These are phyloP conservation scores for Barnettozyma wickerhamii DNA, from an alignment of 805 yeast genomes.

Conservation along the genomic window DNA sequence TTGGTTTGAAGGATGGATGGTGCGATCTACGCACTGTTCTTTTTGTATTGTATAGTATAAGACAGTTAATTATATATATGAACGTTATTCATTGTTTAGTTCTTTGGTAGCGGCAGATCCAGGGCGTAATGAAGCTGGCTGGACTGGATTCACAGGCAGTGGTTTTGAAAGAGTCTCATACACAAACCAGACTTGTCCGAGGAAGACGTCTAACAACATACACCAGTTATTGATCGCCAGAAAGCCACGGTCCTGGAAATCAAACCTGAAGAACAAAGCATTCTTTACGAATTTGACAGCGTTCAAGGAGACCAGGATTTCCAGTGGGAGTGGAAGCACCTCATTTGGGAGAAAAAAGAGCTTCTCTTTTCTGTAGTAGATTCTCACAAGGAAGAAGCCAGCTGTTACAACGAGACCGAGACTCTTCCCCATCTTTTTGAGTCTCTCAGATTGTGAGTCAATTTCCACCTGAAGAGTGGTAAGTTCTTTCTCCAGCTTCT, in stretches of 20 bases:
- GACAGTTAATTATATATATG: no score
- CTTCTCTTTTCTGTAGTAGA: conserved; percentile 48
- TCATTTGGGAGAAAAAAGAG: conserved; percentile 58
- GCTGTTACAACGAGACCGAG: conserved; percentile 1
- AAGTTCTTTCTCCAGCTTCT: conserved; percentile 89
- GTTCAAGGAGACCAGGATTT: conserved; percentile 50
- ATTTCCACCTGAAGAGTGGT: conserved; percentile 97
- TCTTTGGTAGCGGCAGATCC: no score
- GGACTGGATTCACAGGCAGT: not conserved
- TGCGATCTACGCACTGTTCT: no score
- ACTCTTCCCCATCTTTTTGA: conserved; percentile 27
- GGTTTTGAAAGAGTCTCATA: conserved; percentile 2
- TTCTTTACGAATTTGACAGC: conserved; percentile 1
- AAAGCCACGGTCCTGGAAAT: conserved; percentile 5
- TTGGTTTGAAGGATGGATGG: no score
- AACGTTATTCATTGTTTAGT: no score
- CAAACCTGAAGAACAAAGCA: conserved; percentile 4
- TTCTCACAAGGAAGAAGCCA: conserved; percentile 29
- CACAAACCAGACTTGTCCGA: not conserved
- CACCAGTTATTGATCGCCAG: conserved; percentile 8
- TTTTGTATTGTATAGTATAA: not conserved
- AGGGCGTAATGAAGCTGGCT: conserved; percentile 3
- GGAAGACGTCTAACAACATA: conserved; percentile 2
- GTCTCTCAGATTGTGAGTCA: conserved; percentile 88
- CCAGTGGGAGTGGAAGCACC: conserved; percentile 49